Percentiles rank a stretch among this genome's conserved stretches.
phyloP scores from a whole-genome alignment of 495 filamentous ascomycete species.

The Podospora tetraspora region DNA sequence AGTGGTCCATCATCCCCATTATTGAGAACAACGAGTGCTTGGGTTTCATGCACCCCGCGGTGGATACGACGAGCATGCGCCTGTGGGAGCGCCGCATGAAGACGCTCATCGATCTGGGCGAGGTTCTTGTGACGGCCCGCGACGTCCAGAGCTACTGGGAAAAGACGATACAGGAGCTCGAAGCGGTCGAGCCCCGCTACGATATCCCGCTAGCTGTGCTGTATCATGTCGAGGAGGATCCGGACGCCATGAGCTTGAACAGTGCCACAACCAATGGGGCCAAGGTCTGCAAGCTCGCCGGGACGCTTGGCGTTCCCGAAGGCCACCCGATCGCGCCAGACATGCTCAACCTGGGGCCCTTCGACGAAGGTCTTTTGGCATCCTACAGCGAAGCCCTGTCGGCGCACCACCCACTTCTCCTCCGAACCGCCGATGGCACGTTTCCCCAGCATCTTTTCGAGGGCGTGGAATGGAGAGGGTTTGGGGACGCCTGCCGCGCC shows the following conservation, averaged over 20 bases:
- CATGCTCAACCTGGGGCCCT: constrained; percentile 46
- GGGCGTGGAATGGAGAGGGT: constrained; percentile 55
- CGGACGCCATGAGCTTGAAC: constrained; percentile 38
- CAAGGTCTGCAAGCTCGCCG: constrained; percentile 50
- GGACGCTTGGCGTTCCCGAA: constrained; percentile 53
- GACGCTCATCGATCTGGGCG: constrained; percentile 35
- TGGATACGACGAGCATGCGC: constrained; percentile 32
- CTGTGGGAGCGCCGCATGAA: constrained; percentile 39
- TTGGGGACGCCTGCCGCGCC: constrained; percentile 51
- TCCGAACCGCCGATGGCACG: constrained; percentile 51
- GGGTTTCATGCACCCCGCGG: constrained; percentile 32
- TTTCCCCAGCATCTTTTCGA: constrained; percentile 47
- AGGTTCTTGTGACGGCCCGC: constrained; percentile 27
- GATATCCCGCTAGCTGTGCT: constrained; percentile 57
- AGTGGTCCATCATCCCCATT: constrained; percentile 57
- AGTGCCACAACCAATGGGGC: constrained; percentile 32
- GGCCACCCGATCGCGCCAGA: constrained; percentile 48
- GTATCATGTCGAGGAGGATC: constrained; percentile 47
- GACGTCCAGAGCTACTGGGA: constrained; percentile 36
- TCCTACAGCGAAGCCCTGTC: constrained; percentile 54
- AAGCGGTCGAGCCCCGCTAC: constrained; percentile 30
- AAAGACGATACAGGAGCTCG: constrained; percentile 27
- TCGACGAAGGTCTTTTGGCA: constrained; percentile 46
- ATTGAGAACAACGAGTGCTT: constrained; percentile 48
- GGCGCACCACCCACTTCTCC: constrained; percentile 47